Evolutionary conservation across 495 filamentous ascomycete species (phyloP).

Genomic region (Pyrenula aspistea): DNA sequence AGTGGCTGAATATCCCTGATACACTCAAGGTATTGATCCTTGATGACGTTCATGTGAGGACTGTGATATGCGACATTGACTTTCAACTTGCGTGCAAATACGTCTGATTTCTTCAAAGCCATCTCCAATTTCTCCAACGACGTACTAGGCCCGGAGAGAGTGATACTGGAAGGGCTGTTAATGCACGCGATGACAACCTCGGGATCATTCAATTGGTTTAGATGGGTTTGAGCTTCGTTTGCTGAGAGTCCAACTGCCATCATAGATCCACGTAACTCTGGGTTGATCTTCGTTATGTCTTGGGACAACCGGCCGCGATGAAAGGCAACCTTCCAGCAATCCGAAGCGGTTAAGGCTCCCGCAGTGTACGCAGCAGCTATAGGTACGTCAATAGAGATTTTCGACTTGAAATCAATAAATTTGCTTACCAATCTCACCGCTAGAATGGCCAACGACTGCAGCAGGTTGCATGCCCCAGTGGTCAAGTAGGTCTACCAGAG

Average conservation of each 20-base stretch:
- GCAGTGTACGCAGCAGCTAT: slow-evolving; percentile 15
- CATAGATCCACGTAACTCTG: slow-evolving; percentile 18
- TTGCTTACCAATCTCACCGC: slow-evolving; percentile 26
- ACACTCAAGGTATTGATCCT: slow-evolving; percentile 15
- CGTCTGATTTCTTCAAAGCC: slow-evolving; percentile 14
- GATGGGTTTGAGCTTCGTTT: slow-evolving; percentile 10
- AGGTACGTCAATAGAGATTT: slow-evolving; percentile 7
- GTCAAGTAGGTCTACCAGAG: slow-evolving; percentile 23
- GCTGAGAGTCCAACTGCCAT: slow-evolving; percentile 17
- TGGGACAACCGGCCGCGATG: neutral
- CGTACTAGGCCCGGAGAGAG: slow-evolving; percentile 27
- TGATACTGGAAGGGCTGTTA: slow-evolving; percentile 31
- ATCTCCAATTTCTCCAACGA: slow-evolving; percentile 20
- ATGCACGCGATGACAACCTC: slow-evolving; percentile 28
- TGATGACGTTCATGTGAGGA: slow-evolving; percentile 9
- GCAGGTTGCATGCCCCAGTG: slow-evolving; percentile 19
- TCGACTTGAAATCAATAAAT: slow-evolving; percentile 1
- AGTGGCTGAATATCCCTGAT: slow-evolving; percentile 18
- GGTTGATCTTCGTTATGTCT: neutral
- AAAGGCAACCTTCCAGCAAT: neutral
- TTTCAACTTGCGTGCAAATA: slow-evolving; percentile 28
- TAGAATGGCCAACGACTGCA: slow-evolving; percentile 26
- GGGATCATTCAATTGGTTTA: slow-evolving; percentile 7
- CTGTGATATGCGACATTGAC: slow-evolving; percentile 44
- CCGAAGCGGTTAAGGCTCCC: neutral